Conservation (phyloP, 495 filamentous ascomycete genomes). For the Saxophila tyrrhenica region DNA sequence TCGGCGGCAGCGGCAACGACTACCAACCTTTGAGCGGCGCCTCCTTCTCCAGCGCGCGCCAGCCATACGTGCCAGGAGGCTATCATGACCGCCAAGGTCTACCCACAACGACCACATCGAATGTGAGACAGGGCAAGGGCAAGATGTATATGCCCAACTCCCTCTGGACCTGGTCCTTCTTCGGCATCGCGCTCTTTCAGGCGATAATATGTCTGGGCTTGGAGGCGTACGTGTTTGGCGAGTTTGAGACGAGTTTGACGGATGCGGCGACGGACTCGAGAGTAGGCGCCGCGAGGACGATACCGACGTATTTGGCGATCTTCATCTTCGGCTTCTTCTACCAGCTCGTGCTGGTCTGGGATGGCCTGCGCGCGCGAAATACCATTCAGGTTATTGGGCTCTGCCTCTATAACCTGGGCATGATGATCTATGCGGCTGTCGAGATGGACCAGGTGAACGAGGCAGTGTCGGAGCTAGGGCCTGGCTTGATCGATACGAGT, state of each 20-base stretch:
- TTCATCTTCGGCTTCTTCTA: slow-evolving; percentile 97
- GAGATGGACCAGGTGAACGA: slow-evolving; percentile 79
- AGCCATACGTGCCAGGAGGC: slow-evolving; percentile 7
- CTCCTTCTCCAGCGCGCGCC: neutral
- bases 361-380: slow-evolving; percentile 89
- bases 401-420: slow-evolving; percentile 78
- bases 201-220: slow-evolving; percentile 66
- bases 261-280: slow-evolving; percentile 13
- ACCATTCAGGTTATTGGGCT: slow-evolving; percentile 97
- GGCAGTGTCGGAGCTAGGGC: slow-evolving; percentile 44
- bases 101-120: neutral
- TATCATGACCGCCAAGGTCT: slow-evolving; percentile 17
- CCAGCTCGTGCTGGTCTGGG: slow-evolving; percentile 76
- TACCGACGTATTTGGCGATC: slow-evolving; percentile 84
- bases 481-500: slow-evolving; percentile 26
- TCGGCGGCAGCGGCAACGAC: slow-evolving; percentile 5
- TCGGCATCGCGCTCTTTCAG: slow-evolving; percentile 62
- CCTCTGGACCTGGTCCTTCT: slow-evolving; percentile 80
- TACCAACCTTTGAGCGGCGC: slow-evolving; percentile 13
- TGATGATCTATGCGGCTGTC: slow-evolving; percentile 83
- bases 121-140: neutral
- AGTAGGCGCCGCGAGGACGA: slow-evolving; percentile 47
- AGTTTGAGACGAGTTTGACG: slow-evolving; percentile 47
- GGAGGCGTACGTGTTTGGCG: slow-evolving; percentile 72
- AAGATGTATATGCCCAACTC: slow-evolving; percentile 62